phyloP scores from a whole-genome alignment of 139 green algal species.

The Closterium sp. region DNA sequence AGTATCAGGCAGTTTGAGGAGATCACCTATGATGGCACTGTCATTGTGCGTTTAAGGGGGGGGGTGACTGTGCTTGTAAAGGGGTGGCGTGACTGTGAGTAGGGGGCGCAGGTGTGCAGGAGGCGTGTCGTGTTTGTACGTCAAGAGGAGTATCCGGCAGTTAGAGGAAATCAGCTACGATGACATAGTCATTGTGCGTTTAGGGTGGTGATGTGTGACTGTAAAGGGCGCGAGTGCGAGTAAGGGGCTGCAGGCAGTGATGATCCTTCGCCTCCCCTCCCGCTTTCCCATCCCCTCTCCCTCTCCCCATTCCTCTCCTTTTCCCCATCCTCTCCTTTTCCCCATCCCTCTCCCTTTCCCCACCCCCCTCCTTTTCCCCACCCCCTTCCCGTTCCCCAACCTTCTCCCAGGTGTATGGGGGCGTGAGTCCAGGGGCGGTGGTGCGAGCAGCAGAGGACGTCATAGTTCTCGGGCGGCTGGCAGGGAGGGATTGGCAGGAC shows the following conservation, averaged over 20 bases:
- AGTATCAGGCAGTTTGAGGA: constrained; percentile 31
- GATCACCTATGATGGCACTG: constrained; percentile 7
- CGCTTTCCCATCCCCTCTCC: neutral
- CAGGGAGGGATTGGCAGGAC: too few species aligned
- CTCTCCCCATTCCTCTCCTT: neutral
- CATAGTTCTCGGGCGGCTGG: constrained; percentile 56
- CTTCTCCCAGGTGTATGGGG: constrained; percentile 38
- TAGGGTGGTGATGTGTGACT: too few species aligned
- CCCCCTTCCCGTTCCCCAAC: neutral
- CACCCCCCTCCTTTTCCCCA: neutral
- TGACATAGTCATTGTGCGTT: constrained; percentile 5
- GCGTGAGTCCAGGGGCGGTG: constrained; percentile 43
- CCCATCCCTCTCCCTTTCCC: neutral
- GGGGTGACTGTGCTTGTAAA: too few species aligned
- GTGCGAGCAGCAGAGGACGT: constrained; percentile 55
- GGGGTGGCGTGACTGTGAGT: too few species aligned
- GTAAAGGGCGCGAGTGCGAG: too few species aligned
- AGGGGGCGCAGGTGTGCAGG: too few species aligned
- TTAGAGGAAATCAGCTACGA: constrained; percentile 22
- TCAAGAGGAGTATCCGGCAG: constrained; percentile 20
- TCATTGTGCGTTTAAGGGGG: too few species aligned
- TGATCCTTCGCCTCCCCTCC: neutral
- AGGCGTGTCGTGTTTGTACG: constrained; percentile 3
- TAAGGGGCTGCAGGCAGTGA: too few species aligned
- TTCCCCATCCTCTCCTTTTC: neutral